Evolutionary conservation across 1,284 basidiomycete genomes (phyloP), one percentile per base, ranked within the genome.

Genomic region (Microbotryomycetes sp.): DNA sequence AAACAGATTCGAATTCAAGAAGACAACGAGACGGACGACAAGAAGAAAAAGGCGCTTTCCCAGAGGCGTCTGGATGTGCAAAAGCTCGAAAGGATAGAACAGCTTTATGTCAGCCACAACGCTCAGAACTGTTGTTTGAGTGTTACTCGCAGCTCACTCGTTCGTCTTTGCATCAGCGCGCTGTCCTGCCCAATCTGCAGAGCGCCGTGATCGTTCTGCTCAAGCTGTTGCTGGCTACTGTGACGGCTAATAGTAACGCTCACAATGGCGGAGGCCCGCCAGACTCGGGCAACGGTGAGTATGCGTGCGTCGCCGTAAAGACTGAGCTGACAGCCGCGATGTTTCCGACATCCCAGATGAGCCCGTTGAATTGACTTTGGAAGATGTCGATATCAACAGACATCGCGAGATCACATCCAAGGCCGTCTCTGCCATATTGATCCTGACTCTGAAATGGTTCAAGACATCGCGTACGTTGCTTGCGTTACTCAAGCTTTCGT

Each of bases 341-440:
- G 6, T 29, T n/a, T n/a, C n/a, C 26, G 1, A 15, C 1, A 4
- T 13, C 31, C 65, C 73, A 67, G 75, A 76, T 27, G 74, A 82
- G 0, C 84, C 86, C 2, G 85, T 59, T 6, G 63, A 70, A 46
- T 59, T 70, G 4, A 88, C 88, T 1, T 79, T 91, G n/a, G 93
- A 97, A 67, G 96, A 98, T 69, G 84, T 92, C 57, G 96, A 99
- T 74, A 88, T 96, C 46, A 86, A 86, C 35, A 85, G 96, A 5
- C 96, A 98, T 76, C 88, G 96, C 45, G 96, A 99, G 76, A 96
- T 99, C 70, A 94, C 91, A 0, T 91, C 90, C 5, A 98, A 99
- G 76, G 92, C 91, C 0, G 89, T 97, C 6, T 97, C 93, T 21
- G 92, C 93, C 1, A 96, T 98, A 65, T 75, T 99, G 18, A 78